Percentiles rank a stretch among this genome's conserved stretches.
Evolutionary conservation across 1,284 basidiomycete genomes (phyloP).

Genomic region (Mycosarcoma maydis): DNA sequence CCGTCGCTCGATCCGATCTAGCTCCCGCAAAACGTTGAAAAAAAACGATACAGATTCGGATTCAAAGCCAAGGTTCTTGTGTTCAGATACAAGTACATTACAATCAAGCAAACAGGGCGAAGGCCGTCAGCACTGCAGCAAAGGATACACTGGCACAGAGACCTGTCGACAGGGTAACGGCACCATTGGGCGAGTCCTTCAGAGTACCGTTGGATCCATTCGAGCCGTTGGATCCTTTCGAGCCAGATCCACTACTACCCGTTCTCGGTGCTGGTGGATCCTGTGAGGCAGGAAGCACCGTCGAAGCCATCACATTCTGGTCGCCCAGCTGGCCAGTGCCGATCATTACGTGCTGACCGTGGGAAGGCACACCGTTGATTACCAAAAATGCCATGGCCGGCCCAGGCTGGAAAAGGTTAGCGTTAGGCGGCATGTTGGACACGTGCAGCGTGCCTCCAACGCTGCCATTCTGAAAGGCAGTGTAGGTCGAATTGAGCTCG

Average conservation of each 20-base stretch:
- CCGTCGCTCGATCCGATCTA: too few relatives aligned
- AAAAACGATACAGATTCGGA: too few relatives aligned
- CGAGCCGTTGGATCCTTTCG: constrained; percentile 5
- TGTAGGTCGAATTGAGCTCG: constrained; percentile 77
- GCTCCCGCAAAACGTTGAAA: too few relatives aligned
- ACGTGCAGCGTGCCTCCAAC: constrained; percentile 78
- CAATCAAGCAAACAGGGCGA: constrained; percentile 4
- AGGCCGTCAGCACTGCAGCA: constrained; percentile 3
- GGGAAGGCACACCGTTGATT: constrained; percentile 75
- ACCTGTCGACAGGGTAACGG: background rate
- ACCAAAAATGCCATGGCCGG: constrained; percentile 81
- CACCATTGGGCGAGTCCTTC: constrained; percentile 7
- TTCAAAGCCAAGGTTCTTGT: too few relatives aligned
- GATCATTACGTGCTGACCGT: constrained; percentile 71
- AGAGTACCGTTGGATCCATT: background rate
- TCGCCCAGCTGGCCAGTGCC: constrained; percentile 48
- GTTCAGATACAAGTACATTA: background rate
- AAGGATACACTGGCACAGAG: constrained; percentile 1
- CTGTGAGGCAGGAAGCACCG: constrained; percentile 32
- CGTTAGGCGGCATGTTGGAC: constrained; percentile 65
- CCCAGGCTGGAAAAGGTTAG: constrained; percentile 76
- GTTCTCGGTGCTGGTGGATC: constrained; percentile 28
- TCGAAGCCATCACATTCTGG: constrained; percentile 21
- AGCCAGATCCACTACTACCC: constrained; percentile 2
- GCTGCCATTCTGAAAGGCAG: constrained; percentile 78